These are phyloP conservation scores for Globisporangium takayamanum DNA, from an alignment of 352 stramenopile genomes.

Conservation along the genomic window DNA sequence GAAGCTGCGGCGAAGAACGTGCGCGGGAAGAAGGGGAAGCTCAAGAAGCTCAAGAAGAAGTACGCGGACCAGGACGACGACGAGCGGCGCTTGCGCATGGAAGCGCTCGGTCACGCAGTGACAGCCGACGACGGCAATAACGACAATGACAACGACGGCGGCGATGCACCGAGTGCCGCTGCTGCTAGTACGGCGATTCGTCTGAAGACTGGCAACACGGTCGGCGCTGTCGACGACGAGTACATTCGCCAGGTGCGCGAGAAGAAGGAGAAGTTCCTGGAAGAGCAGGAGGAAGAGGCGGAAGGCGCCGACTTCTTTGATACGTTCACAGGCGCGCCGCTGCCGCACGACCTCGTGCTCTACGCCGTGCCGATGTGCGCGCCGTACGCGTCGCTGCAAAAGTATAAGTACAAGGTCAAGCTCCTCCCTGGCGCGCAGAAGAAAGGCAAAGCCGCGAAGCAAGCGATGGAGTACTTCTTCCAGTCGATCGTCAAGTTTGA, in stretches of 20 bases:
- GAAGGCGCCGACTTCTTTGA: slow-evolving; percentile 79
- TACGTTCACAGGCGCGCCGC: slow-evolving; percentile 73
- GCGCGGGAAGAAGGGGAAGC: slow-evolving; percentile 92
- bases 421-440: slow-evolving; percentile 84
- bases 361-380: slow-evolving; percentile 90
- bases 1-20: slow-evolving; percentile 28
- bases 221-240: slow-evolving; percentile 31
- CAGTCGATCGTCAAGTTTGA: slow-evolving; percentile 64
- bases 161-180: slow-evolving; percentile 9
- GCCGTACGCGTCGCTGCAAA: slow-evolving; percentile 78
- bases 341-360: slow-evolving; percentile 79
- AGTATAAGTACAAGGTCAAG: slow-evolving; percentile 93
- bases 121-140: slow-evolving; percentile 22
- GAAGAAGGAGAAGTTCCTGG: slow-evolving; percentile 78
- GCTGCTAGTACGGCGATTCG: slow-evolving; percentile 3
- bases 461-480: slow-evolving; percentile 83
- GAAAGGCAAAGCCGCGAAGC: slow-evolving; percentile 88
- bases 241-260: slow-evolving; percentile 71
- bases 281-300: slow-evolving; percentile 81
- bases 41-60: slow-evolving; percentile 94
- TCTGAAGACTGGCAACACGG: slow-evolving; percentile 9
- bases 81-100: slow-evolving; percentile 89
- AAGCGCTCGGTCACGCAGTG: slow-evolving; percentile 76
- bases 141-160: slow-evolving; percentile 13
- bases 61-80: slow-evolving; percentile 97